A percentile compares a stretch with the other conserved stretches of the same genome.
Evolutionary conservation across 2,329 filamentous ascomycete species (phyloP).

Genomic region (Sarocladium kiliense): DNA sequence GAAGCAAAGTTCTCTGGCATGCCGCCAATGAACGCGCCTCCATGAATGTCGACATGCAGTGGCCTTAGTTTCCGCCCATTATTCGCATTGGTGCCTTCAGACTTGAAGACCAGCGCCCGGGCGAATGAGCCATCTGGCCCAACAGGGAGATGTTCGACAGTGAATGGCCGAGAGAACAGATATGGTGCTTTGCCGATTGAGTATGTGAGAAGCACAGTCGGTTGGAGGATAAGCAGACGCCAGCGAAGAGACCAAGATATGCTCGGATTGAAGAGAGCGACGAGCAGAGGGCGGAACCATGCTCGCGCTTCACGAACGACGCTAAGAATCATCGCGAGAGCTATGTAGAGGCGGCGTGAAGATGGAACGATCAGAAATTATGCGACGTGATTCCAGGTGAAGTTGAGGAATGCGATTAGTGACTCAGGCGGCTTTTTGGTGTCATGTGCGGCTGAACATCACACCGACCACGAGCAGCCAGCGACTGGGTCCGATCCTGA

Average conservation of each 20-base stretch:
- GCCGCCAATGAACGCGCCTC: conserved; percentile 38
- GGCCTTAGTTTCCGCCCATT: conserved; percentile 24
- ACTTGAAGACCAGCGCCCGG: conserved; percentile 30
- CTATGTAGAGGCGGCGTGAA: no score
- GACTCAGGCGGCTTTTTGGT: neutral
- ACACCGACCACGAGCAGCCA: neutral
- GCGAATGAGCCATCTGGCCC: conserved; percentile 3
- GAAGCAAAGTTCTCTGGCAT: conserved; percentile 31
- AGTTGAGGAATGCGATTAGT: neutral
- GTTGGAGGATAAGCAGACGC: conserved; percentile 37
- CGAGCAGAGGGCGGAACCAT: conserved; percentile 20
- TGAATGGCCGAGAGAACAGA: conserved; percentile 30
- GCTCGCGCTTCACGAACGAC: neutral
- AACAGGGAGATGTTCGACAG: conserved; percentile 27
- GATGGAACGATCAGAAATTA: no score
- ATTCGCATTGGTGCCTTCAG: neutral
- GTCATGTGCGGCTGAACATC: conserved; percentile 4
- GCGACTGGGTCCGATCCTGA: neutral
- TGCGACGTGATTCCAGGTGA: neutral
- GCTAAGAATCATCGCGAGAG: neutral
- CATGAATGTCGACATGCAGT: conserved; percentile 39
- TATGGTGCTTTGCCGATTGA: conserved; percentile 29
- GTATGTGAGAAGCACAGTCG: conserved; percentile 31
- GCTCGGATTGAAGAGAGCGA: conserved; percentile 28
- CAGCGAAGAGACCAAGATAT: conserved; percentile 35